phyloP scores from a whole-genome alignment of 768 basidiomycete genomes.

The Pleurotus pulmonarius region DNA sequence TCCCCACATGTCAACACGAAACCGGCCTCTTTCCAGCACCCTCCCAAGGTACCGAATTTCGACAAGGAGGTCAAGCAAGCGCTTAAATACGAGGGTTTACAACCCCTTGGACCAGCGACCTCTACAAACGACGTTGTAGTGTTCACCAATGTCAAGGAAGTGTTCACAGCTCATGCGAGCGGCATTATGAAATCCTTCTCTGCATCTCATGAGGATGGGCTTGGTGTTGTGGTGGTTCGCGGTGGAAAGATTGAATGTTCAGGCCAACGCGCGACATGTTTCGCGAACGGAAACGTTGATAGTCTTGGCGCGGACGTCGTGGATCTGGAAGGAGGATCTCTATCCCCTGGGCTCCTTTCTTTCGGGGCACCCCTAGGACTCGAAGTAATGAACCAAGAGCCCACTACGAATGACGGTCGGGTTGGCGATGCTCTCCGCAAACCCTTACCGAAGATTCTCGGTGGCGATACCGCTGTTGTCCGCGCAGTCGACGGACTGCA shows the following conservation, averaged over 20 bases:
- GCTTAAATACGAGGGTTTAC: constrained; percentile 67
- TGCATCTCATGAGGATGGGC: constrained; percentile 12
- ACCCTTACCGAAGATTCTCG: constrained; percentile 43
- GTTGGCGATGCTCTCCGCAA: constrained; percentile 52
- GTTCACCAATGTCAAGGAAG: constrained; percentile 60
- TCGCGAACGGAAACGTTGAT: constrained; percentile 10
- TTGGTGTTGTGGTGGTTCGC: constrained; percentile 33
- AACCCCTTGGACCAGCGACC: constrained; percentile 54
- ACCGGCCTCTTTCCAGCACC: constrained; percentile 35
- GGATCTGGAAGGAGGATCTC: constrained; percentile 69
- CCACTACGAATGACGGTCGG: constrained; percentile 66
- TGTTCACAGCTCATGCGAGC: constrained; percentile 31
- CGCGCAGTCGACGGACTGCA: constrained; percentile 73
- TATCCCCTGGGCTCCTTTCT: constrained; percentile 62
- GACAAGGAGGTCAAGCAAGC: constrained; percentile 62
- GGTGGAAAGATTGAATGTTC: constrained; percentile 52
- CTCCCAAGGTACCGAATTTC: constrained; percentile 66
- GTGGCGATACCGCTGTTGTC: constrained; percentile 48
- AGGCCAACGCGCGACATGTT: constrained; percentile 21
- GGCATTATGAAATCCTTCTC: constrained; percentile 22
- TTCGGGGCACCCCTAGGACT: constrained; percentile 73
- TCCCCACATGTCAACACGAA: constrained; percentile 49
- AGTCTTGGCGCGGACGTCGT: constrained; percentile 32
- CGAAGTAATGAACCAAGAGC: constrained; percentile 63
- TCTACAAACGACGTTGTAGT: constrained; percentile 31